Base-by-base conservation (phyloP, 768 basidiomycete genomes). In the Suillus weaverae region DNA sequence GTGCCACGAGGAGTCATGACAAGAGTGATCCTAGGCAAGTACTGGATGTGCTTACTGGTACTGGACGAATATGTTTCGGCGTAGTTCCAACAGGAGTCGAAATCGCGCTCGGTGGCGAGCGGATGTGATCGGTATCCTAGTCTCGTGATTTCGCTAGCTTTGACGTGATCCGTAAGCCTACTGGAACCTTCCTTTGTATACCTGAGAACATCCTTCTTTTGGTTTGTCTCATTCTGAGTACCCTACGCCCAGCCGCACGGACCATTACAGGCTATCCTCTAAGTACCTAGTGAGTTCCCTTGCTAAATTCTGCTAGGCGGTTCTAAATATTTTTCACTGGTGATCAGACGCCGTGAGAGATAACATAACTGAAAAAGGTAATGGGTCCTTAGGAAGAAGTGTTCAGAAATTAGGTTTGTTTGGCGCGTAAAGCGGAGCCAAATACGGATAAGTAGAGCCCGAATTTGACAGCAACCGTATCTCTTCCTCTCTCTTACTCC, bases 401-500 rank as follows among this genome's bases (percentile, higher is more conserved):
- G 10, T 62, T 64, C 5, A 62, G 65, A 62, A 66, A 75, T 77
- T 75, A 72, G 76, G 77, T 76, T 76, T 76, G 75, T 76, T 76
- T 77, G 76, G 77, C 76, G 71, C 73, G 68, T 76, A 68, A 73
- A 75, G 75, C 75, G 75, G 75, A 76, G 74, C 76, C 77, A 78
- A 77, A 79, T 77, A 79, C 67, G 76, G 77, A 78, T 78, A 79
- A 77, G 74, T 53, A 79, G 72, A 70, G 70, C 70, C 71, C 70
- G 76, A 80, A 77, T 74, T 70, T 69, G 67, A 71, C 68, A 64
- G 66, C 60, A 64, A 73, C 72, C 70, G 67, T 77, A 78, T 76
- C 83, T 78, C 79, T 76, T 71, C 82, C 83, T 81, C 83, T 77
- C 70, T 83, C 84, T 84, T 83, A 79, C 82, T 83, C 83, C 81